These are phyloP conservation scores for Antrodiella citrinella DNA, from an alignment of 768 basidiomycete species.

Conservation along the genomic window DNA sequence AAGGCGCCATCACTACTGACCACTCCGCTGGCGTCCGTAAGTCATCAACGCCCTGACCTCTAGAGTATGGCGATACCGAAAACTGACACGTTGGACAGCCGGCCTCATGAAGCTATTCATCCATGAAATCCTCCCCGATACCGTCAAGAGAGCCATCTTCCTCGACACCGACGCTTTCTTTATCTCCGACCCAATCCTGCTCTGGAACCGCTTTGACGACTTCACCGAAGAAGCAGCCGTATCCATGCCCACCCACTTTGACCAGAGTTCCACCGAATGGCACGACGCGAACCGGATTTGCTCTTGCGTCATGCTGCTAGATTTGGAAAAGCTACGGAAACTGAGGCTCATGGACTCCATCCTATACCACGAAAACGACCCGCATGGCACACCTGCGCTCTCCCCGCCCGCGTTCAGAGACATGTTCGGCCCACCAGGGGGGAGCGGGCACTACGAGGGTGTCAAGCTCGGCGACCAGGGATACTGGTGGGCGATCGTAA, in stretches of 20 bases:
- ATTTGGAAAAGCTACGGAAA: constrained; percentile 35
- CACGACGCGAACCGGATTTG: constrained; percentile 39
- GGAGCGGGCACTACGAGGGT: constrained; percentile 31
- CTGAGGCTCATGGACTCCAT: constrained; percentile 41
- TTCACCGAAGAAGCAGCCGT: constrained; percentile 30
- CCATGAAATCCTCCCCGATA: constrained; percentile 38
- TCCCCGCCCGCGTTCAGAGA: constrained; percentile 34
- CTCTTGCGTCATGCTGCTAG: constrained; percentile 45
- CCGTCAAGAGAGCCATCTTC: constrained; percentile 38
- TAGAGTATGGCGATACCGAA: not conserved
- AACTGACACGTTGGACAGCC: no score
- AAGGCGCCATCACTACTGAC: constrained; percentile 36
- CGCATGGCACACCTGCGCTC: constrained; percentile 22
- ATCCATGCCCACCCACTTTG: constrained; percentile 37
- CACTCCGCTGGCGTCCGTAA: constrained; percentile 41
- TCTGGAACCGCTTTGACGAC: constrained; percentile 34
- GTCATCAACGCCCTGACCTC: no score
- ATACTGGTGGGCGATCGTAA: constrained; percentile 49
- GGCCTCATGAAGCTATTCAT: constrained; percentile 48
- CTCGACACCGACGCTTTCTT: constrained; percentile 47
- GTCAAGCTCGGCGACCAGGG: constrained; percentile 45
- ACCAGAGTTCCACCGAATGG: constrained; percentile 33
- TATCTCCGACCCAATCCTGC: constrained; percentile 36
- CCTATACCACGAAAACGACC: constrained; percentile 25
- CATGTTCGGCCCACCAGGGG: constrained; percentile 34